These are phyloP conservation scores for Vigna trinervia DNA, from an alignment of 306 rosid species.

Conservation along the genomic window DNA sequence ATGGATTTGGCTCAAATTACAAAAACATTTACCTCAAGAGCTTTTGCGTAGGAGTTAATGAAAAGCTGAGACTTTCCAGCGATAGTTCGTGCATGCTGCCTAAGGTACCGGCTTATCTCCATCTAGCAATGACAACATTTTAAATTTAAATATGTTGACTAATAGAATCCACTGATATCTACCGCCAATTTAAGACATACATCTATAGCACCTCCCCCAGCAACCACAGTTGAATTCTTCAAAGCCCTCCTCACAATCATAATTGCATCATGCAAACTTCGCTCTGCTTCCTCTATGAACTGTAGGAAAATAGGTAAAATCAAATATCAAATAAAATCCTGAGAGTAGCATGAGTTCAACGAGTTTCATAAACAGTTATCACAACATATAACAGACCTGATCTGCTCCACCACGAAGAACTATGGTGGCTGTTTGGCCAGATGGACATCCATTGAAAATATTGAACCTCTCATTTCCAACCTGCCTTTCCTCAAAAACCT, in stretches of 20 bases:
- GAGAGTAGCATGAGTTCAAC: constrained; percentile 15
- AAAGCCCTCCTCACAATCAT: constrained; percentile 98
- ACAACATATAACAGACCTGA: constrained; percentile 63
- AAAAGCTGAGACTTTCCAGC: constrained; percentile 94
- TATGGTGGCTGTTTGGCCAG: constrained; percentile 93
- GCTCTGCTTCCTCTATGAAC: constrained; percentile 99
- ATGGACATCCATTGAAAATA: constrained; percentile 94
- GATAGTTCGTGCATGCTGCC: constrained; percentile 94
- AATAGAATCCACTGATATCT: constrained; percentile 5
- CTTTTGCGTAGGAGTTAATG: constrained; percentile 95
- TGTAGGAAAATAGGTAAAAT: constrained; percentile 47
- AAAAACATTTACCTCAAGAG: constrained; percentile 76
- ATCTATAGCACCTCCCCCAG: constrained; percentile 99
- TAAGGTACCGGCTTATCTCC: constrained; percentile 93
- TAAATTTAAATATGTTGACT: neutral
- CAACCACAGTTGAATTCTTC: constrained; percentile 97
- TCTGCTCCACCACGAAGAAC: constrained; percentile 99
- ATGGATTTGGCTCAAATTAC: neutral
- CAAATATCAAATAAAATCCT: constrained; percentile 16
- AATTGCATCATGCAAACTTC: constrained; percentile 98
- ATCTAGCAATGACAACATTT: constrained; percentile 64
- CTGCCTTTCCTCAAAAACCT: constrained; percentile 91
- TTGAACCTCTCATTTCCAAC: constrained; percentile 99
- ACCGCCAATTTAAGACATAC: constrained; percentile 55
- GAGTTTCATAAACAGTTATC: constrained; percentile 16